These are phyloP conservation scores for Aureobasidium sp. DNA, from an alignment of 2,329 filamentous ascomycete genomes.

Conservation along the genomic window DNA sequence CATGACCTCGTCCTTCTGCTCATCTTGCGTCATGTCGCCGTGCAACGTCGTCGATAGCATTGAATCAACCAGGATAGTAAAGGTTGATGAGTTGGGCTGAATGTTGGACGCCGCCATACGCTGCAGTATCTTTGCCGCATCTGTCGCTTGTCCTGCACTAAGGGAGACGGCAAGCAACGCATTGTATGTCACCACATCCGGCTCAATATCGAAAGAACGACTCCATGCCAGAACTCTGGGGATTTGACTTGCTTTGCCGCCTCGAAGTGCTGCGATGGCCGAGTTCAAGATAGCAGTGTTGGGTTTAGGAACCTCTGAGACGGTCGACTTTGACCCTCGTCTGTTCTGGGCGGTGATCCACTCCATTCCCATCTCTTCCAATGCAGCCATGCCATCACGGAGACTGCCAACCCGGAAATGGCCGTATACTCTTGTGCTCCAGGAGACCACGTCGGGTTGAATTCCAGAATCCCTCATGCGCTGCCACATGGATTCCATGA, in stretches of 20 bases:
- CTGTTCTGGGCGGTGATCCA: constrained; percentile 44
- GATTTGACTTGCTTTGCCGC: constrained; percentile 44
- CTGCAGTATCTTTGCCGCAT: constrained; percentile 33
- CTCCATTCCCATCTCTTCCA: constrained; percentile 57
- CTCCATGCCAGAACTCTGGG: constrained; percentile 48
- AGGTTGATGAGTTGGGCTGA: constrained; percentile 52
- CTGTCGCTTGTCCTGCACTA: constrained; percentile 21
- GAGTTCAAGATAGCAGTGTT: constrained; percentile 62
- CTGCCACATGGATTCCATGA: constrained; percentile 60
- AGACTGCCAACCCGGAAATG: constrained; percentile 52
- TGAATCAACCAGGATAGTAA: constrained; percentile 63
- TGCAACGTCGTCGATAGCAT: constrained; percentile 46
- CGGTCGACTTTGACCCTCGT: neutral
- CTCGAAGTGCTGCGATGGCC: constrained; percentile 57
- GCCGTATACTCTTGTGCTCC: constrained; percentile 64
- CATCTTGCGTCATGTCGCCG: constrained; percentile 34
- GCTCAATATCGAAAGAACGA: constrained; percentile 27
- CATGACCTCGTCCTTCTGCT: constrained; percentile 49
- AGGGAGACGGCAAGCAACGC: constrained; percentile 28
- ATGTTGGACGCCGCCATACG: constrained; percentile 41
- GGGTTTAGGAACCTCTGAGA: constrained; percentile 46
- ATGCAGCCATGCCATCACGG: constrained; percentile 52
- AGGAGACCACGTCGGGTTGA: constrained; percentile 57
- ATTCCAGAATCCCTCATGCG: constrained; percentile 53
- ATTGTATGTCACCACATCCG: constrained; percentile 28